These are phyloP conservation scores for Albugo candida DNA, from an alignment of 352 stramenopile genomes.

Conservation along the genomic window DNA sequence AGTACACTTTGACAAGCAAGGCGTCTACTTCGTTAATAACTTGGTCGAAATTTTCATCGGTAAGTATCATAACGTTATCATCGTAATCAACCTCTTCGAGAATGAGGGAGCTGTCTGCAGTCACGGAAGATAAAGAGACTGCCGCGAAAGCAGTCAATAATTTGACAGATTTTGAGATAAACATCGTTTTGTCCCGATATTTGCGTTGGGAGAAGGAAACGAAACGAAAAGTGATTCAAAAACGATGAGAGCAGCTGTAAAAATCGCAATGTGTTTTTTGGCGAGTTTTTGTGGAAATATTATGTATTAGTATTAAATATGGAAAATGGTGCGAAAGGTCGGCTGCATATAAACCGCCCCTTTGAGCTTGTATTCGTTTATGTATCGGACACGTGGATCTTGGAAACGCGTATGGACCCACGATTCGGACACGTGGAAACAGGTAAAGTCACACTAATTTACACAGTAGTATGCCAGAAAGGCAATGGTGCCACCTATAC, in stretches of 20 bases:
- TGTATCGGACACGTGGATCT: no score
- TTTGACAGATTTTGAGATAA: slow-evolving; percentile 34
- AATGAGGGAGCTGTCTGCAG: slow-evolving; percentile 9
- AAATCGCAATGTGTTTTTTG: neutral
- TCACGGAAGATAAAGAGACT: slow-evolving; percentile 27
- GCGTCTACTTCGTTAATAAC: slow-evolving; percentile 65
- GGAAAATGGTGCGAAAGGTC: neutral
- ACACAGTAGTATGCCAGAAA: no score
- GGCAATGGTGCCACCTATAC: no score
- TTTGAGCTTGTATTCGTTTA: no score
- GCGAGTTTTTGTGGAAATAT: neutral
- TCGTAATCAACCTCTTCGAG: slow-evolving; percentile 56
- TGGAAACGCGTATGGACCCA: no score
- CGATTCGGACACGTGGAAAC: no score
- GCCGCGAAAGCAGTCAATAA: slow-evolving; percentile 19
- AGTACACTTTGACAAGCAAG: slow-evolving; percentile 84
- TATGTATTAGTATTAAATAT: neutral
- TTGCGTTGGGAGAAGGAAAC: neutral
- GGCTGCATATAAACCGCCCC: neutral
- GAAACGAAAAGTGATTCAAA: neutral
- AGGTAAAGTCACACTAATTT: no score
- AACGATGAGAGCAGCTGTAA: neutral
- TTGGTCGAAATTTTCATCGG: slow-evolving; percentile 82
- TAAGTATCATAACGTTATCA: slow-evolving; percentile 82
- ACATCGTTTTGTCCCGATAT: neutral